Conservation (phyloP, 1,284 basidiomycete genomes). For the Athelia sp. region DNA sequence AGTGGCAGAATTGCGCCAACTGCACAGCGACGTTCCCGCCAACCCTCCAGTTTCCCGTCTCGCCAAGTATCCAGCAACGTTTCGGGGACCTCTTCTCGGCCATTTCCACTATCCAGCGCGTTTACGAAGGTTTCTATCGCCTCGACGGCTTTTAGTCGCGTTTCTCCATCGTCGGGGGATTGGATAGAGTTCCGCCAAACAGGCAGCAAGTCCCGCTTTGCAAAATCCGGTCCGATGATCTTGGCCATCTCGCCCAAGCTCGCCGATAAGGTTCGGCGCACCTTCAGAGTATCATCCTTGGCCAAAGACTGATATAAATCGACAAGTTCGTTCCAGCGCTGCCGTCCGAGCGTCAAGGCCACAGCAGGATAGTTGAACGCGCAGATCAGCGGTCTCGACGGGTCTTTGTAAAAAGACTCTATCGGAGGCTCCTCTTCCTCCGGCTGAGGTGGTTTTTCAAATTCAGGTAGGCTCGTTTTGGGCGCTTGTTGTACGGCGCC, state of each 20-base stretch:
- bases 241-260: conserved; percentile 88
- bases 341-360: conserved; percentile 74
- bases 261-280: conserved; percentile 78
- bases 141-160: conserved; percentile 68
- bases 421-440: conserved; percentile 15
- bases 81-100: conserved; percentile 45
- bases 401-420: conserved; percentile 45
- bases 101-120: conserved; percentile 45
- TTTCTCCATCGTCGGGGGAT: conserved; percentile 58
- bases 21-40: conserved; percentile 79
- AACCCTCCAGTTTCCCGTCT: conserved; percentile 60
- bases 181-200: conserved; percentile 66
- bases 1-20: conserved; percentile 53
- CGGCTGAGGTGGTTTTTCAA: conserved; percentile 5
- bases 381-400: conserved; percentile 80
- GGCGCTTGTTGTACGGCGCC: not conserved
- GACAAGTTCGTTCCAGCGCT: conserved; percentile 77
- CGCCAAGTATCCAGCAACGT: conserved; percentile 62
- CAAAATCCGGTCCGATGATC: conserved; percentile 72
- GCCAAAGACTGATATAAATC: conserved; percentile 66
- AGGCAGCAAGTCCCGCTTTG: conserved; percentile 67
- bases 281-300: conserved; percentile 52
- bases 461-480: conserved; percentile 11
- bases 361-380: conserved; percentile 97
- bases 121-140: conserved; percentile 56